These are phyloP conservation scores for Hyphodiscus sp. DNA, from an alignment of 2,329 filamentous ascomycete genomes.

Conservation along the genomic window DNA sequence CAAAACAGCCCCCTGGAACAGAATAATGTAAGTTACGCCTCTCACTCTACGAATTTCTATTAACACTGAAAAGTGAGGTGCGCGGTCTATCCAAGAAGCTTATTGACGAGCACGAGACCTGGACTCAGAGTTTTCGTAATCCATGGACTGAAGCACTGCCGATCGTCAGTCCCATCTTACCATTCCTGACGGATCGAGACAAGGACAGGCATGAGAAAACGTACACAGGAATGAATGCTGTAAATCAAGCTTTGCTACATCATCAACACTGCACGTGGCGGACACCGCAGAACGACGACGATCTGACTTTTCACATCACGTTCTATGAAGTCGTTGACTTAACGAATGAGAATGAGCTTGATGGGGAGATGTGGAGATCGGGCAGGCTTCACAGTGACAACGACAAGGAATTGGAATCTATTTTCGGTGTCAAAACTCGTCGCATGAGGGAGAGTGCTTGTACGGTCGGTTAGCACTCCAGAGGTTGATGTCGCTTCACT, in stretches of 20 bases:
- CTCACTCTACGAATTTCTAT: not conserved
- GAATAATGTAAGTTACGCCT: slow-evolving; percentile 3
- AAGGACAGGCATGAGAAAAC: not conserved
- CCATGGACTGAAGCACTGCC: slow-evolving; percentile 9
- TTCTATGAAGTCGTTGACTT: slow-evolving; percentile 8
- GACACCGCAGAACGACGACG: slow-evolving; percentile 4
- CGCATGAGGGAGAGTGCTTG: slow-evolving; percentile 9
- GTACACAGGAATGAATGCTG: not conserved
- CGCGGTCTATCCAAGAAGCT: slow-evolving; percentile 5
- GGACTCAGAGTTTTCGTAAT: slow-evolving; percentile 6
- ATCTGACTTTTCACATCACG: slow-evolving; percentile 7
- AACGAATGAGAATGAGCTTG: not conserved
- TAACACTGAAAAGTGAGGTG: slow-evolving; percentile 2
- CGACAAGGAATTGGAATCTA: slow-evolving; percentile 1
- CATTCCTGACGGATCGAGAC: slow-evolving; percentile 4
- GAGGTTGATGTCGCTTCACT: not conserved
- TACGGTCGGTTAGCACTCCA: slow-evolving; percentile 1
- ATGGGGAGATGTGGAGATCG: slow-evolving; percentile 4
- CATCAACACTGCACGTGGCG: slow-evolving; percentile 8
- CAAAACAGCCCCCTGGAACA: slow-evolving; percentile 1
- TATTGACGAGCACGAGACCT: slow-evolving; percentile 5
- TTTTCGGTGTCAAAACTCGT: not conserved
- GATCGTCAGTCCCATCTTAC: slow-evolving; percentile 4
- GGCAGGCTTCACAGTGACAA: slow-evolving; percentile 4
- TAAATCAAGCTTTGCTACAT: slow-evolving; percentile 4